These are phyloP conservation scores for Aspergillus quadricinctus DNA, from an alignment of 2,329 filamentous ascomycete species.

Conservation along the genomic window DNA sequence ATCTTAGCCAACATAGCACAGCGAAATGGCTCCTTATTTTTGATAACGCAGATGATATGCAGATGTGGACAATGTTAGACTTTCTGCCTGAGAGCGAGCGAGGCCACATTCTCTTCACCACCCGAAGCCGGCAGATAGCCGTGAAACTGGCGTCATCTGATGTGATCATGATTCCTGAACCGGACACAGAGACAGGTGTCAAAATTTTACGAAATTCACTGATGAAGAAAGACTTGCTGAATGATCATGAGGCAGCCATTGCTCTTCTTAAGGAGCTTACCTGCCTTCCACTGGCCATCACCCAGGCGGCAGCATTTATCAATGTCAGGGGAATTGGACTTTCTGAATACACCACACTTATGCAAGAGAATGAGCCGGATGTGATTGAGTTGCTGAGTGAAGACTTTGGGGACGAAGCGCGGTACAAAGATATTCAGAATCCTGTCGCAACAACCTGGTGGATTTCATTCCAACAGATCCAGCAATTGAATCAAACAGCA, in stretches of 20 bases:
- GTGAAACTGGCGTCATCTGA: constrained; percentile 14
- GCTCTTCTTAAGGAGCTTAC: constrained; percentile 14
- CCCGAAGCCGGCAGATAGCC: constrained; percentile 15
- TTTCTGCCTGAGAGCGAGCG: constrained; percentile 17
- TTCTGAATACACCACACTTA: constrained; percentile 21
- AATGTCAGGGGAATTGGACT: constrained; percentile 5
- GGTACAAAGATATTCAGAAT: constrained; percentile 26
- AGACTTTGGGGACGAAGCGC: constrained; percentile 28
- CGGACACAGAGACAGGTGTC: constrained; percentile 6
- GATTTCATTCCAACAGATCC: constrained; percentile 35
- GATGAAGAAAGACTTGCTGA: constrained; percentile 3
- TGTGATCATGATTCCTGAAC: constrained; percentile 13
- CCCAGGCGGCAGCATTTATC: constrained; percentile 20
- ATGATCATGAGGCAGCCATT: constrained; percentile 2
- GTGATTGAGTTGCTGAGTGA: not conserved
- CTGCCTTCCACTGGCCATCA: constrained; percentile 22
- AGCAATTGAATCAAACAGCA: constrained; percentile 22
- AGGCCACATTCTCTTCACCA: constrained; percentile 25
- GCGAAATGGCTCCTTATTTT: constrained; percentile 21
- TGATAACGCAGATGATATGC: constrained; percentile 21
- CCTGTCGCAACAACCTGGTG: constrained; percentile 31
- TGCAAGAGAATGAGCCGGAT: constrained; percentile 5
- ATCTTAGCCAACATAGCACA: constrained; percentile 8
- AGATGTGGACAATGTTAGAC: constrained; percentile 11
- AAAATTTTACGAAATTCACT: constrained; percentile 1